Evolutionary conservation across 192 early-diverging fungal species (phyloP), one percentile per base, ranked within the genome.

Genomic region (Entomortierella beljakovae): DNA sequence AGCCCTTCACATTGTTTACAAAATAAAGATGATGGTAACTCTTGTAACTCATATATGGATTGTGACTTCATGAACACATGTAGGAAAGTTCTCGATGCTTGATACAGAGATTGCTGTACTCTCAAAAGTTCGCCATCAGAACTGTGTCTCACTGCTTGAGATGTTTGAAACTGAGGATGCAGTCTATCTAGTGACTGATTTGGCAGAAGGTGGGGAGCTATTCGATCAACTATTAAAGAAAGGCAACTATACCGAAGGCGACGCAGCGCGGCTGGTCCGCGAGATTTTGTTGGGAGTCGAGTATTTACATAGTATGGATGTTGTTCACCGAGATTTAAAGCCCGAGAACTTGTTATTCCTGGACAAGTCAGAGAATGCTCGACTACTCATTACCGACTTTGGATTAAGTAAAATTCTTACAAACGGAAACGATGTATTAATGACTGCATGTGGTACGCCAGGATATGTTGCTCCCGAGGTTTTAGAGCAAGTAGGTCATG

Each of bases 381-480:
- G 88, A 62, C 83, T 97, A 28, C 87, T 95, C 88, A 92, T 97
- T 74, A 94, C 94, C 0, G 95, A 97, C 72, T 97, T 97, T 90
- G 96, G 93, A 34, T 68, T 94, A 71, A 90, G 92, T 23, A 92
- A 91, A 61, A 88, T 92, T 33, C 83, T 94, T 66, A 85, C 75
- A 38, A 86, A 85, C 64, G 89, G 92, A 43, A 86, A 95, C 68
- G 92, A 96, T 77, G 81, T 94, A 20, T 74, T 96, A 26, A 93
- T 85, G 74, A 96, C 95, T 2, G 91, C 94, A 31, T 96, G 95
- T 75, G 96, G 96, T 22, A 96, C 95, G 6, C 92, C 94, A 46
- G 95, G 96, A 38, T 95, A 95, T 79, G 93, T 90, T 2, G 93
- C 93, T 0, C 93, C 92, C 7, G 96, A 99, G 83, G 91, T 99